Evolutionary conservation across 2,329 filamentous ascomycete species (phyloP).

Genomic region (Microdochium bolleyi): DNA sequence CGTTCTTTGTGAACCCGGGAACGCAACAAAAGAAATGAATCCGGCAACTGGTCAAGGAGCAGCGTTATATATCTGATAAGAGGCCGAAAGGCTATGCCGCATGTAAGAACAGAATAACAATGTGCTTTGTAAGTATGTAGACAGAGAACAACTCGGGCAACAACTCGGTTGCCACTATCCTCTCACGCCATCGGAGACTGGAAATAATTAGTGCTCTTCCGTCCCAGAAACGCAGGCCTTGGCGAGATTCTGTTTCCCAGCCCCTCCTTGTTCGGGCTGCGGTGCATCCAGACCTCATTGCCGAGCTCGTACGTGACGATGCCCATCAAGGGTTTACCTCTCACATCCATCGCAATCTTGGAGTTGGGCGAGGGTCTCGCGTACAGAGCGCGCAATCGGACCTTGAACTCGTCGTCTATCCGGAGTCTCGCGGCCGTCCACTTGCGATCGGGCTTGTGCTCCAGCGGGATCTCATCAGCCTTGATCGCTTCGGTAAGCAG

Average conservation of each 20-base stretch:
- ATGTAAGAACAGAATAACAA: no score
- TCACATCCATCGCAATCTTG: slow-evolving; percentile 24
- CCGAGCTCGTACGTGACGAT: slow-evolving; percentile 18
- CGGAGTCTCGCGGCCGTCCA: slow-evolving; percentile 49
- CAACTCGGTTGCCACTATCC: no score
- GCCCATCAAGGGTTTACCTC: slow-evolving; percentile 25
- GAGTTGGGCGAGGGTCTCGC: slow-evolving; percentile 27
- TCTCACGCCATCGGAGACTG: not conserved
- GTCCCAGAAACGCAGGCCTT: slow-evolving; percentile 2
- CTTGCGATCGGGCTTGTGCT: slow-evolving; percentile 47
- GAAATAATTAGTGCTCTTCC: not conserved
- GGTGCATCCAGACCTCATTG: slow-evolving; percentile 47
- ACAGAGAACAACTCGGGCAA: no score
- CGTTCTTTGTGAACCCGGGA: no score
- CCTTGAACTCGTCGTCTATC: slow-evolving; percentile 49
- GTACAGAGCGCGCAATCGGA: slow-evolving; percentile 35
- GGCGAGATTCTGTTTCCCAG: slow-evolving; percentile 11
- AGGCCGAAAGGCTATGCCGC: no score
- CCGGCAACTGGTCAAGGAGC: no score
- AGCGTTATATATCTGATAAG: no score
- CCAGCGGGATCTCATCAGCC: slow-evolving; percentile 34
- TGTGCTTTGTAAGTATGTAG: no score
- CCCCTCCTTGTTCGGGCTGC: slow-evolving; percentile 25
- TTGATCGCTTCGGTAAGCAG: slow-evolving; percentile 31
- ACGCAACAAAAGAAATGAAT: no score